These are phyloP conservation scores for Saraca asoca DNA, from an alignment of 331 rosid species.

Conservation along the genomic window DNA sequence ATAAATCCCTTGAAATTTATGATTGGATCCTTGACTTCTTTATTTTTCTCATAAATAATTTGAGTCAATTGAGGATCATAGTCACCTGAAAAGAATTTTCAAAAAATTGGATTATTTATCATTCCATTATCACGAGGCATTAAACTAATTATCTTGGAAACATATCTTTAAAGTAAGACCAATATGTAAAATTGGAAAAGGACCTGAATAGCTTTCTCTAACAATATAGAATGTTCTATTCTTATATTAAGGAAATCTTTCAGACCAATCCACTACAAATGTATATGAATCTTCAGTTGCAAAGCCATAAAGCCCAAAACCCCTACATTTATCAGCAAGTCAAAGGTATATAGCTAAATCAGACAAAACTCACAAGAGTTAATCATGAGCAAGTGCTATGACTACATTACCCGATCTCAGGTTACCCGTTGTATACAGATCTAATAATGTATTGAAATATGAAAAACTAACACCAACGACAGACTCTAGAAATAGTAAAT, in stretches of 20 bases:
- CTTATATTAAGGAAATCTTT: constrained; percentile 91
- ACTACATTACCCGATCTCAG: constrained; percentile 56
- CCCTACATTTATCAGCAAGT: constrained; percentile 22
- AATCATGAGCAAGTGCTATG: constrained; percentile 1
- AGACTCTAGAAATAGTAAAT: constrained; percentile 59
- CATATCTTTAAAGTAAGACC: background rate
- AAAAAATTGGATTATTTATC: constrained; percentile 14
- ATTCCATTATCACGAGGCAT: constrained; percentile 14
- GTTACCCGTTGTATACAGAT: constrained; percentile 47
- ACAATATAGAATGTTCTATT: constrained; percentile 88
- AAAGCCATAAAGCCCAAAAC: constrained; percentile 41
- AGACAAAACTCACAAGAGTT: constrained; percentile 11
- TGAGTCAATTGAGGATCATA: constrained; percentile 91
- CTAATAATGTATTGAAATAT: constrained; percentile 52
- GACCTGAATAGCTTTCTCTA: constrained; percentile 98
- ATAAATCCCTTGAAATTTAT: constrained; percentile 81
- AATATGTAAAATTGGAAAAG: constrained; percentile 17
- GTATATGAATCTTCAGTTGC: constrained; percentile 85
- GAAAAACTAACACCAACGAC: constrained; percentile 69
- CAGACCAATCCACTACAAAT: constrained; percentile 86
- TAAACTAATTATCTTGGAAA: background rate
- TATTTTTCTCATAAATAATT: constrained; percentile 63
- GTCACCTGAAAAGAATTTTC: constrained; percentile 61
- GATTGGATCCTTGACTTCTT: constrained; percentile 63
- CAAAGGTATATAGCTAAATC: constrained; percentile 31